Evolutionary conservation across 148 eudicot genomes (phyloP).

Genomic region (Nepenthes mirabilis): DNA sequence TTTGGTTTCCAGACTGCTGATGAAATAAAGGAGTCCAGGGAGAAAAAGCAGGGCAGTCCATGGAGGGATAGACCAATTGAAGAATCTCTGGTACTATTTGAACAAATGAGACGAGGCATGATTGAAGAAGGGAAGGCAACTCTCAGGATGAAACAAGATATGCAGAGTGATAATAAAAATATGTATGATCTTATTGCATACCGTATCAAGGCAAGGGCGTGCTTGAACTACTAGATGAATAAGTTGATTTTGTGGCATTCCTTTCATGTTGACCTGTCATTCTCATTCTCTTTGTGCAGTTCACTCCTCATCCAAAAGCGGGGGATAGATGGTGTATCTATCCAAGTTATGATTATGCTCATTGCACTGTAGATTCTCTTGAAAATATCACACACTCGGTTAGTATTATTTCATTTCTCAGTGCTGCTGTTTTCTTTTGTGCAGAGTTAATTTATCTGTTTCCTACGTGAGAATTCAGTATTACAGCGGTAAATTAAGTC

Average conservation of each 20-base stretch:
- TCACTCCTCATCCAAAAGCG: conserved; percentile 93
- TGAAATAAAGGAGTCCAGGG: conserved; percentile 80
- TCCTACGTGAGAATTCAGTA: background rate
- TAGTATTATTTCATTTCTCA: conserved; percentile 8
- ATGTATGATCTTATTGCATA: conserved; percentile 99
- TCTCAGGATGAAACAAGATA: conserved; percentile 95
- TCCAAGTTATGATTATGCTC: conserved; percentile 91
- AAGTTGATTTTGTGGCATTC: background rate
- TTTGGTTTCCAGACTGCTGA: conserved; percentile 51
- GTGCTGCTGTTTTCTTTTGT: background rate
- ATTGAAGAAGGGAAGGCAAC: conserved; percentile 98
- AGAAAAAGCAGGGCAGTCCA: conserved; percentile 89
- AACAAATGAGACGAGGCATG: conserved; percentile 83
- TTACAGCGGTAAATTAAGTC: background rate
- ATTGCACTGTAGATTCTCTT: conserved; percentile 89
- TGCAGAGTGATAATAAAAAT: conserved; percentile 85
- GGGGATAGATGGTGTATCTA: conserved; percentile 98
- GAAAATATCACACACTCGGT: conserved; percentile 95
- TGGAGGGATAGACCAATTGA: conserved; percentile 90
- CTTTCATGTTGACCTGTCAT: background rate
- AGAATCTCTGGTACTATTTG: conserved; percentile 69
- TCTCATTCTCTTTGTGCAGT: conserved; percentile 27
- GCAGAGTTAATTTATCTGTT: background rate
- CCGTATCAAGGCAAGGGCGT: conserved; percentile 78
- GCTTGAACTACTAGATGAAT: background rate